These are phyloP conservation scores for Dendrobium officinale DNA, from an alignment of 106 monocot species.

Conservation along the genomic window DNA sequence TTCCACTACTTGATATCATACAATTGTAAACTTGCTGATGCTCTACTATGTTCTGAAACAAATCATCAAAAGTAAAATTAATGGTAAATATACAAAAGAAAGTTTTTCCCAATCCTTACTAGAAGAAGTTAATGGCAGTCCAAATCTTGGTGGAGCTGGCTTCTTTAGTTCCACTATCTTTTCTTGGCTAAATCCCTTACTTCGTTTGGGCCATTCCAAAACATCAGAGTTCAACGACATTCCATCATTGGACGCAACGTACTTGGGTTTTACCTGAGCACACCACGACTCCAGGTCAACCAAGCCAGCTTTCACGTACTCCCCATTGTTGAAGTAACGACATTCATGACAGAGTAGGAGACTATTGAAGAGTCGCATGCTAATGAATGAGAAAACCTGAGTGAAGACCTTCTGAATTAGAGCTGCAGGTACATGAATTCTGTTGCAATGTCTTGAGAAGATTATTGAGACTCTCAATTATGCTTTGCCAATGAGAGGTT, in stretches of 20 bases:
- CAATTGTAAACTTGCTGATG: conserved; percentile 26
- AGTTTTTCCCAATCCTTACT: conserved; percentile 31
- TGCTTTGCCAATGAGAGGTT: conserved; percentile 60
- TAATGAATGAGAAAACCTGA: conserved; percentile 87
- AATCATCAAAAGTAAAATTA: neutral
- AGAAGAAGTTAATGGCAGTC: conserved; percentile 1
- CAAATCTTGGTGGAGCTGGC: conserved; percentile 15
- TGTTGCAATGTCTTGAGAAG: conserved; percentile 76
- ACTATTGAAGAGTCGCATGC: conserved; percentile 94
- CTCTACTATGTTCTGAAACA: conserved; percentile 24
- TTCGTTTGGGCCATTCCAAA: conserved; percentile 37
- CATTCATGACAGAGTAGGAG: conserved; percentile 88
- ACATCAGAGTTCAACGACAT: conserved; percentile 42
- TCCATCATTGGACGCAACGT: conserved; percentile 26
- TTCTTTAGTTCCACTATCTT: conserved; percentile 44
- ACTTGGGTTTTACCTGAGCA: conserved; percentile 23
- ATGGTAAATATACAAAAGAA: neutral
- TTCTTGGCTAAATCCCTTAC: conserved; percentile 61
- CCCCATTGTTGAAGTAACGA: conserved; percentile 96
- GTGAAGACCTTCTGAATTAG: conserved; percentile 70
- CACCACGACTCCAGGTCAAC: conserved; percentile 88
- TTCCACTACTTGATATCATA: conserved; percentile 21
- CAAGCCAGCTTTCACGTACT: conserved; percentile 91
- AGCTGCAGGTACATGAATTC: conserved; percentile 78
- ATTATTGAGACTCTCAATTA: conserved; percentile 61